A percentile compares a stretch with the other conserved stretches of the same genome.
Conservation (phyloP, 2,329 filamentous ascomycete species). For the Ampelomyces quisqualis region DNA sequence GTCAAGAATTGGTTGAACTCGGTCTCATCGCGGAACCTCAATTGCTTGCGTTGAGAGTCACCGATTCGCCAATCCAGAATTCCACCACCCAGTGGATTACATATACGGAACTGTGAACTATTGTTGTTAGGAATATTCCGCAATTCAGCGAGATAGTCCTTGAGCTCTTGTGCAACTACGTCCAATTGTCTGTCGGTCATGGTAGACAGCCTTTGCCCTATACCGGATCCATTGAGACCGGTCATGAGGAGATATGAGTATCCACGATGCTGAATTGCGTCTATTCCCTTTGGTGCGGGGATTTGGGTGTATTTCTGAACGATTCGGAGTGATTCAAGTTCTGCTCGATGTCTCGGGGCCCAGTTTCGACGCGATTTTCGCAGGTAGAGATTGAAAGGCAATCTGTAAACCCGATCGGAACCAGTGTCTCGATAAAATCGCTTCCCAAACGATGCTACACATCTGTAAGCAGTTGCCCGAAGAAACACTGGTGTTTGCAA, state of each 20-base stretch:
- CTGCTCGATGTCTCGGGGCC: slow-evolving; percentile 17
- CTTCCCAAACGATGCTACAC: slow-evolving; percentile 6
- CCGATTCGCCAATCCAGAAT: slow-evolving; percentile 20
- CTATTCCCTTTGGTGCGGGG: slow-evolving; percentile 14
- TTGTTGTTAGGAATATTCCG: slow-evolving; percentile 17
- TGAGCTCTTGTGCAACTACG: slow-evolving; percentile 11
- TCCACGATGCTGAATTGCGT: slow-evolving; percentile 10
- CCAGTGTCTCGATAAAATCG: slow-evolving; percentile 14
- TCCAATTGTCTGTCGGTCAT: slow-evolving; percentile 18
- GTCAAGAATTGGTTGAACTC: slow-evolving; percentile 15
- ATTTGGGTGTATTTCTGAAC: slow-evolving; percentile 12
- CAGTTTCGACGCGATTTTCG: slow-evolving; percentile 11
- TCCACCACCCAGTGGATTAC: slow-evolving; percentile 17
- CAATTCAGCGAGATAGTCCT: slow-evolving; percentile 13
- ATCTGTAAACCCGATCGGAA: slow-evolving; percentile 12
- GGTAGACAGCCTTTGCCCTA: slow-evolving; percentile 13
- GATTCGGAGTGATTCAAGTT: slow-evolving; percentile 12
- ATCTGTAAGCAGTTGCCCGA: slow-evolving; percentile 16
- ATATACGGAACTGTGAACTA: slow-evolving; percentile 13
- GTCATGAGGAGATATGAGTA: slow-evolving; percentile 21
- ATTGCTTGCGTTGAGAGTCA: slow-evolving; percentile 12
- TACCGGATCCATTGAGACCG: slow-evolving; percentile 8
- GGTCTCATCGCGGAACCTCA: slow-evolving; percentile 11
- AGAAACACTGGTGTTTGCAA: slow-evolving; percentile 8
- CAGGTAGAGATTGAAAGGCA: slow-evolving; percentile 23